These are phyloP conservation scores for Clarireedia hainanense DNA, from an alignment of 2,329 filamentous ascomycete species.

Conservation along the genomic window DNA sequence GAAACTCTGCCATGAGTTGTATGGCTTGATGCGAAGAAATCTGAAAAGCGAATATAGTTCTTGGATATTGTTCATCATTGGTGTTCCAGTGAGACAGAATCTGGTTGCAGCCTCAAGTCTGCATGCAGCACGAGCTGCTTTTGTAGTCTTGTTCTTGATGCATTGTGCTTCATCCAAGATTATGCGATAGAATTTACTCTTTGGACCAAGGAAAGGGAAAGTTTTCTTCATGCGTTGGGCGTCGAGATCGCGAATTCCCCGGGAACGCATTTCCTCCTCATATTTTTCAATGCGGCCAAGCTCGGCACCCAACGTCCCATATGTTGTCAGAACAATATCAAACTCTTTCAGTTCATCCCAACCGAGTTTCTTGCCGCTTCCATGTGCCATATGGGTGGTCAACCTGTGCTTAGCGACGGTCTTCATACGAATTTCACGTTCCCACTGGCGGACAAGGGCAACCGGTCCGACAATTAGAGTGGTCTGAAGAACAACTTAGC, in stretches of 20 bases:
- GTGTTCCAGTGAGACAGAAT: slow-evolving; percentile 73
- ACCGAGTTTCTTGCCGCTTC: slow-evolving; percentile 43
- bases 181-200: slow-evolving; percentile 57
- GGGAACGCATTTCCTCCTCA: slow-evolving; percentile 21
- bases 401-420: slow-evolving; percentile 52
- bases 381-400: slow-evolving; percentile 63
- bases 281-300: slow-evolving; percentile 53
- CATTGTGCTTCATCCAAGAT: slow-evolving; percentile 75
- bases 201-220: slow-evolving; percentile 47
- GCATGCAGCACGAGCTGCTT: slow-evolving; percentile 51
- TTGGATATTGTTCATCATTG: slow-evolving; percentile 78
- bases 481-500: slow-evolving; percentile 40
- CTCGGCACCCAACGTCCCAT: slow-evolving; percentile 62
- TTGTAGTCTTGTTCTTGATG: slow-evolving; percentile 67
- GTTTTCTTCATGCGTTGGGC: slow-evolving; percentile 31
- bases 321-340: slow-evolving; percentile 75
- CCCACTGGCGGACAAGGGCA: slow-evolving; percentile 76
- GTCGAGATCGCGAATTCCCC: slow-evolving; percentile 23
- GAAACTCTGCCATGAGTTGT: slow-evolving; percentile 58
- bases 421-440: slow-evolving; percentile 67
- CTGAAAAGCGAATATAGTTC: slow-evolving; percentile 72
- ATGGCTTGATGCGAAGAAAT: slow-evolving; percentile 72
- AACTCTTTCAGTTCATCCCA: slow-evolving; percentile 56
- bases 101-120: slow-evolving; percentile 53
- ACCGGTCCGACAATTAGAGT: slow-evolving; percentile 80